Percentiles rank a stretch among this genome's conserved stretches.
phyloP scores from a whole-genome alignment of 805 yeast species.

The Kurtzmaniella fragi region DNA sequence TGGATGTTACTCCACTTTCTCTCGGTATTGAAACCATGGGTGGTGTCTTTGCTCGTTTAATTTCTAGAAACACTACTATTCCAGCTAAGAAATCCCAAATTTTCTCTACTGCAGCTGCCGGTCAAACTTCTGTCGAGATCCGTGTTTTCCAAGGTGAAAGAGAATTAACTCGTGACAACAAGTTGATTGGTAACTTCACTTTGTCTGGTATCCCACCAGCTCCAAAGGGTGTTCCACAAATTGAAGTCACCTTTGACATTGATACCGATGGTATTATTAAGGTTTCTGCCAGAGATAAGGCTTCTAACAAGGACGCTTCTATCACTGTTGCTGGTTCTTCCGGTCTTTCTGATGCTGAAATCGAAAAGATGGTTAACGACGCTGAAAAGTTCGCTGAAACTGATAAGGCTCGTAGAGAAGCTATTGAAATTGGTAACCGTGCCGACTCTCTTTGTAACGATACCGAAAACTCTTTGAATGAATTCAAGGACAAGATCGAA shows the following conservation, averaged over 20 bases:
- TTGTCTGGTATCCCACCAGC: conserved; percentile 93
- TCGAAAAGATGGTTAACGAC: conserved; percentile 85
- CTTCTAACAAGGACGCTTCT: conserved; percentile 88
- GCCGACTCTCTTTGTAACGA: conserved; percentile 68
- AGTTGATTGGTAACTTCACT: conserved; percentile 94
- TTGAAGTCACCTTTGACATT: conserved; percentile 91
- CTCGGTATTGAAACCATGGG: conserved; percentile 97
- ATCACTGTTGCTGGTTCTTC: conserved; percentile 96
- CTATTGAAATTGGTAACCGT: conserved; percentile 81
- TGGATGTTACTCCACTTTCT: conserved; percentile 87
- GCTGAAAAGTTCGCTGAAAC: conserved; percentile 86
- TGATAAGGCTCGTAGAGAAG: conserved; percentile 80
- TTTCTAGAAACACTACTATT: conserved; percentile 90
- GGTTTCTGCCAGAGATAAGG: conserved; percentile 91
- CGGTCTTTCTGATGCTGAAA: conserved; percentile 85
- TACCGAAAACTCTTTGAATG: conserved; percentile 44
- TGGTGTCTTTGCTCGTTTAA: conserved; percentile 91
- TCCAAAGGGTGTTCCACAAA: conserved; percentile 92
- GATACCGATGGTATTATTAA: conserved; percentile 97
- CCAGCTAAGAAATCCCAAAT: conserved; percentile 96
- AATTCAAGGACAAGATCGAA: conserved; percentile 43
- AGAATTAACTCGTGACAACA: conserved; percentile 96
- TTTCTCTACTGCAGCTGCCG: conserved; percentile 94
- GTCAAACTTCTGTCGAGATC: conserved; percentile 95
- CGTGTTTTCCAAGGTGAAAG: conserved; percentile 99